A percentile compares a stretch with the other conserved stretches of the same genome.
phyloP scores from a whole-genome alignment of 768 basidiomycete genomes.

The Artomyces pyxidatus region DNA sequence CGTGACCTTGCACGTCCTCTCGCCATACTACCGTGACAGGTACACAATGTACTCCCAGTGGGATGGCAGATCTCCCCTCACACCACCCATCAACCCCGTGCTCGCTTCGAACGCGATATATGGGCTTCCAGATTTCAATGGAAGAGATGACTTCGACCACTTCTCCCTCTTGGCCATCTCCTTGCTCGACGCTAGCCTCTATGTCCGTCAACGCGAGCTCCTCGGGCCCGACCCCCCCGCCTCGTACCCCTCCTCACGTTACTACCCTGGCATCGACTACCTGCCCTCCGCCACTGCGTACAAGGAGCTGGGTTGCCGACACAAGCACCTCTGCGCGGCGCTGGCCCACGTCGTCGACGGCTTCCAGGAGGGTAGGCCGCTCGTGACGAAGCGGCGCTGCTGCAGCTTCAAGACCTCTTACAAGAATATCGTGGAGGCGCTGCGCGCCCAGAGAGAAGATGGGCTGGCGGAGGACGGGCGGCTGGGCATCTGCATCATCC shows the following conservation, averaged over 20 bases:
- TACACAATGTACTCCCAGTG: too few relatives aligned
- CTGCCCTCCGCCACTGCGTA: not conserved
- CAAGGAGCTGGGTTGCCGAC: slow-evolving; percentile 3
- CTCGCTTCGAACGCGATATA: too few relatives aligned
- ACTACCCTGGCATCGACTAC: too few relatives aligned
- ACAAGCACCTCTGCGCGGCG: not conserved
- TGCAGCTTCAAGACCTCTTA: slow-evolving; percentile 5
- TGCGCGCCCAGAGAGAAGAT: not conserved
- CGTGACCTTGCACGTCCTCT: too few relatives aligned
- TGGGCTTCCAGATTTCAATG: too few relatives aligned
- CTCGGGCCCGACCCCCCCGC: too few relatives aligned
- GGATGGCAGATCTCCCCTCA: too few relatives aligned
- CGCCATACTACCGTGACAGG: too few relatives aligned
- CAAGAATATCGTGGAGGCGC: not conserved
- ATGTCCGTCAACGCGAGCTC: not conserved
- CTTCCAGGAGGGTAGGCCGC: slow-evolving; percentile 7
- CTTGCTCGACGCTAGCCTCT: slow-evolving; percentile 9
- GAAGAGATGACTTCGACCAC: too few relatives aligned
- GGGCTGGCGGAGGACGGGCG: not conserved
- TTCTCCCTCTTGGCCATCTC: slow-evolving; percentile 1
- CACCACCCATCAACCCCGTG: too few relatives aligned
- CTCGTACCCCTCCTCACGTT: too few relatives aligned
- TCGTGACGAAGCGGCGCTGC: slow-evolving; percentile 8
- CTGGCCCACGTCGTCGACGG: slow-evolving; percentile 1
- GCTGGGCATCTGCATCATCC: slow-evolving; percentile 1